phyloP scores from a whole-genome alignment of 129 eudicot genomes.

The Cynara cardunculus region DNA sequence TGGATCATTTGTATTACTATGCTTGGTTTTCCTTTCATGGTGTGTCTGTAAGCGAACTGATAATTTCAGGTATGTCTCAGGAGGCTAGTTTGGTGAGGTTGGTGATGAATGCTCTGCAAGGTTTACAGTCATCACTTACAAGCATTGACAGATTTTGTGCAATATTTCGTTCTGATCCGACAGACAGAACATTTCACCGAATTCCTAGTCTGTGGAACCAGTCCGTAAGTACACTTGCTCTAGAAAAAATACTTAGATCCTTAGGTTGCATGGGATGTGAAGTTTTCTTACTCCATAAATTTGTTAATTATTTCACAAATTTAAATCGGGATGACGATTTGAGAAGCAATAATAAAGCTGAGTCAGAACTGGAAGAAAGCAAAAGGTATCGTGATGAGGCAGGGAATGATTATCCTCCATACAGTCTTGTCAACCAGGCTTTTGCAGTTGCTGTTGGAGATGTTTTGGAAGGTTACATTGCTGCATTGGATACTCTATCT shows the following conservation, averaged over 20 bases:
- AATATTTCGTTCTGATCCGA: conserved; percentile 54
- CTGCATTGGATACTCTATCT: conserved; percentile 71
- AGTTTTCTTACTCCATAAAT: conserved; percentile 58
- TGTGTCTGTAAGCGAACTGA: neutral
- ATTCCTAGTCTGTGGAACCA: conserved; percentile 72
- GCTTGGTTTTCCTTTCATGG: neutral
- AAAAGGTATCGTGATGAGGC: neutral
- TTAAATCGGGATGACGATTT: conserved; percentile 20
- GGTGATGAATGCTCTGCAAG: conserved; percentile 88
- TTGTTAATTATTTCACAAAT: conserved; percentile 53
- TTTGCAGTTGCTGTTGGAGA: conserved; percentile 80
- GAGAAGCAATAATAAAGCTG: conserved; percentile 5
- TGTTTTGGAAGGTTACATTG: conserved; percentile 73
- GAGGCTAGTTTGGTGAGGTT: conserved; percentile 93
- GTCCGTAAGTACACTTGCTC: conserved; percentile 61
- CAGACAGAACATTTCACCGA: conserved; percentile 79
- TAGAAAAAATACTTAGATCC: conserved; percentile 76
- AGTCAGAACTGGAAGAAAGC: conserved; percentile 20
- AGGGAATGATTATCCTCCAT: conserved; percentile 22
- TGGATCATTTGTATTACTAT: neutral
- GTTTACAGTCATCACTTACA: conserved; percentile 71
- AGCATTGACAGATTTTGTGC: conserved; percentile 60
- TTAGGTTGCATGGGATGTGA: conserved; percentile 68
- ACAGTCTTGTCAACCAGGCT: conserved; percentile 84
- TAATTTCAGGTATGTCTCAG: conserved; percentile 32